A percentile compares a stretch with the other conserved stretches of the same genome.
Evolutionary conservation across 371 early-diverging fungal species (phyloP).

Genomic region (Actinomucor elegans): DNA sequence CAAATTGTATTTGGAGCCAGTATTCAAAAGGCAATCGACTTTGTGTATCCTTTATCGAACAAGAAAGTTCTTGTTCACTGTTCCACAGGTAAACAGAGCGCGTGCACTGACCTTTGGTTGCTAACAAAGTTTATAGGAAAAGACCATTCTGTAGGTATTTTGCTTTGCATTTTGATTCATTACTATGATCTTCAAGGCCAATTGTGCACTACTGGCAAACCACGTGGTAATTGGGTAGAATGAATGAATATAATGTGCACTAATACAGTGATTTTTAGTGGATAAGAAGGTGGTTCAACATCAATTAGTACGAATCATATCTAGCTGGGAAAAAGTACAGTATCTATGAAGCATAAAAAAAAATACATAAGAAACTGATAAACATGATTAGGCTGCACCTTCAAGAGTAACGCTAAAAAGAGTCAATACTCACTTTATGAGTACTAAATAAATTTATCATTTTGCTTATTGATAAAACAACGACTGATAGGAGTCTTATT

Average conservation of each 20-base stretch:
- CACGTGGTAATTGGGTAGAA: constrained; percentile 19
- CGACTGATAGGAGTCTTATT: no score
- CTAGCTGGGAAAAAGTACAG: constrained; percentile 56
- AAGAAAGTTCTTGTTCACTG: constrained; percentile 57
- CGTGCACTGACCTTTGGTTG: neutral
- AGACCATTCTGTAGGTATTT: constrained; percentile 79
- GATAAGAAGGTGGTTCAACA: constrained; percentile 67
- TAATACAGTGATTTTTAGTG: constrained; percentile 23
- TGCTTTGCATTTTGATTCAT: constrained; percentile 62
- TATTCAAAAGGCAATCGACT: constrained; percentile 58
- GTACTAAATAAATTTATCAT: no score
- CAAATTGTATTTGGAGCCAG: constrained; percentile 53
- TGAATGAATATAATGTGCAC: neutral
- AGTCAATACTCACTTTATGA: constrained; percentile 65
- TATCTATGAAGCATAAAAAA: no score
- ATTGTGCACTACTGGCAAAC: neutral
- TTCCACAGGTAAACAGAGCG: constrained; percentile 27
- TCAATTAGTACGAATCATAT: constrained; percentile 67
- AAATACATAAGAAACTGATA: neutral
- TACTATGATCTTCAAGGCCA: constrained; percentile 52
- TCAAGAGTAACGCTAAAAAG: constrained; percentile 68
- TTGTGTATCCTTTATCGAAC: constrained; percentile 35
- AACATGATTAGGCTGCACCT: constrained; percentile 32
- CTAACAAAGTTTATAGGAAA: constrained; percentile 42
- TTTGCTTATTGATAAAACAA: no score